Conservation (phyloP, 495 filamentous ascomycete genomes). For the Xylaria venustula region DNA sequence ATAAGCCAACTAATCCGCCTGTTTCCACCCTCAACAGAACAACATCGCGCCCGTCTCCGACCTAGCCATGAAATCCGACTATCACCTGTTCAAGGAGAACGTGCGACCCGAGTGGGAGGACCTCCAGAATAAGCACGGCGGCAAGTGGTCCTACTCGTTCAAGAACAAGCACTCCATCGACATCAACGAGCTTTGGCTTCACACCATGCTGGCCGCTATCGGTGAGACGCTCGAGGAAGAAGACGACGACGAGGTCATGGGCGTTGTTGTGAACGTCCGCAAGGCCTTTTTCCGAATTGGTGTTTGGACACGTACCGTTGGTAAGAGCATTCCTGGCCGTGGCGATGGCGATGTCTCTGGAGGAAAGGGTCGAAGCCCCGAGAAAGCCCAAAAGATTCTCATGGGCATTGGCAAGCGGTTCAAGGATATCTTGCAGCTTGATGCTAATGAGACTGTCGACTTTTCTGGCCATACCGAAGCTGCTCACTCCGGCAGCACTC, state of each 20-base stretch:
- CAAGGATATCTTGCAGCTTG: slow-evolving; percentile 83
- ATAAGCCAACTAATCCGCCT: not conserved
- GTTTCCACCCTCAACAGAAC: slow-evolving; percentile 60
- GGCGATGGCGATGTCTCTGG: slow-evolving; percentile 67
- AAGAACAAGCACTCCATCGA: slow-evolving; percentile 86
- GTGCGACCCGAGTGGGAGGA: slow-evolving; percentile 99
- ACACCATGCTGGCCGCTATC: slow-evolving; percentile 93
- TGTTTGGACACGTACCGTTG: slow-evolving; percentile 86
- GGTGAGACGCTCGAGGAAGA: slow-evolving; percentile 96
- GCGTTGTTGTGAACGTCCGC: slow-evolving; percentile 97
- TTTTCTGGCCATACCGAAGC: slow-evolving; percentile 96
- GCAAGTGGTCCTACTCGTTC: slow-evolving; percentile 97
- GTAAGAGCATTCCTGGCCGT: slow-evolving; percentile 73
- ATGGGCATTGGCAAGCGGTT: slow-evolving; percentile 81
- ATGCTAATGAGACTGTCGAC: slow-evolving; percentile 73
- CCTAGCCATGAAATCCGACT: slow-evolving; percentile 94
- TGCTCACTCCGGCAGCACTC: slow-evolving; percentile 86
- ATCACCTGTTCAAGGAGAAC: slow-evolving; percentile 98
- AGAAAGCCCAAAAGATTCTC: slow-evolving; percentile 81
- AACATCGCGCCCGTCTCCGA: slow-evolving; percentile 97
- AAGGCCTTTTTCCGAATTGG: slow-evolving; percentile 97
- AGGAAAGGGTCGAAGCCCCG: slow-evolving; percentile 65
- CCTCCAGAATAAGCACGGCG: slow-evolving; percentile 95
- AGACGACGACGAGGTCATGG: slow-evolving; percentile 97
- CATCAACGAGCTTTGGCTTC: slow-evolving; percentile 95